Evolutionary conservation across 306 rosid genomes (phyloP), one percentile per base, ranked within the genome.

Genomic region (Dalbergia oliveri): DNA sequence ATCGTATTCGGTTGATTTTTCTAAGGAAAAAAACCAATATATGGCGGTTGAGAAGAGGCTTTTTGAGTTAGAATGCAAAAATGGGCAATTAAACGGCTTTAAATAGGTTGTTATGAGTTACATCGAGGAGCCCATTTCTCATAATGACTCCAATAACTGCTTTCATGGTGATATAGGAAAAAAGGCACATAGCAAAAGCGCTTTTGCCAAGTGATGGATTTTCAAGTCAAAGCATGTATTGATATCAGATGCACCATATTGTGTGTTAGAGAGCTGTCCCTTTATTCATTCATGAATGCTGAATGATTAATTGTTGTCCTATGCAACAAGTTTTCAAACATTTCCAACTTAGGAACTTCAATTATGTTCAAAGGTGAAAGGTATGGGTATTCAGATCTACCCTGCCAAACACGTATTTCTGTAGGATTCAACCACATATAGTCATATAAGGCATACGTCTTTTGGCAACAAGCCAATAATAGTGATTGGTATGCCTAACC

Each of bases 201-300:
- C 54, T 14, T 80, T 53, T 68, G 4, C 4, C 9, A 45, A 74
- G 59, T 45, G 31, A 68, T 51, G 43, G 43, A 49, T 21, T 59
- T 62, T 53, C 13, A 80, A 69, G 84, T 84, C 87, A 84, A 80
- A 56, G 70, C 26, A 64, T 56, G 62, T 37, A 37, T 69, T 78
- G 4, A 73, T 78, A 39, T 39, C 67, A 79, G 84, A 79, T 84
- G 84, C 37, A 69, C 69, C 77, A 73, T 60, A 5, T 35, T 5
- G 35, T 51, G 66, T 79, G 80, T 16, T 33, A 58, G 15, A 62
- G 68, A 76, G 84, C 75, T 80, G 79, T 47, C 84, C 43, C n/a
- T n/a, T n/a, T n/a, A 15, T 54, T 60, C 45, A 62, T 67, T 44
- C 21, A 37, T 41, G 50, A 60, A 57, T 56, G 44, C 53, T 75